These are phyloP conservation scores for Pichia membranifaciens DNA, from an alignment of 805 yeast species.

Conservation along the genomic window DNA sequence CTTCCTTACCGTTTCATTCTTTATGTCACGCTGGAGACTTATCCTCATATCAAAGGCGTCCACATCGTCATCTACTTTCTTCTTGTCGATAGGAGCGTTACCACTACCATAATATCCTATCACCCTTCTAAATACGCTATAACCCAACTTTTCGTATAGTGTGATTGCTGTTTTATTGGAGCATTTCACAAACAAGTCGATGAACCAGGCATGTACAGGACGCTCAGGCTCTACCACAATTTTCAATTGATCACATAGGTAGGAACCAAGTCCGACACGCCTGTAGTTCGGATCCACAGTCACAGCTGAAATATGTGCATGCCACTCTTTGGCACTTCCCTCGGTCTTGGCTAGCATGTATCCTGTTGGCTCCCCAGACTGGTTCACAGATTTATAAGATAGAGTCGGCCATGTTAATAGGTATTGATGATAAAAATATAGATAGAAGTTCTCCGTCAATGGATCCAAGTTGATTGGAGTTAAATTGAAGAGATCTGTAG, in stretches of 20 bases:
- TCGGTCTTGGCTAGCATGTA: slow-evolving; percentile 97
- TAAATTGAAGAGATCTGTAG: slow-evolving; percentile 70
- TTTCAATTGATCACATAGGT: slow-evolving; percentile 68
- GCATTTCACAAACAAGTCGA: slow-evolving; percentile 88
- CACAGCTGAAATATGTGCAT: slow-evolving; percentile 93
- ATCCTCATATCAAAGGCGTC: slow-evolving; percentile 91
- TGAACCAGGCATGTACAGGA: slow-evolving; percentile 75
- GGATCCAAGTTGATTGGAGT: slow-evolving; percentile 81
- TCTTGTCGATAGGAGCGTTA: slow-evolving; percentile 23
- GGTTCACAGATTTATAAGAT: slow-evolving; percentile 63
- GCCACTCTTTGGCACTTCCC: slow-evolving; percentile 84
- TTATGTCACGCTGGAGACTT: slow-evolving; percentile 50
- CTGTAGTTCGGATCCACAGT: slow-evolving; percentile 81
- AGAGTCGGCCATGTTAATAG: slow-evolving; percentile 82
- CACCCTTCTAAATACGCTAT: slow-evolving; percentile 78
- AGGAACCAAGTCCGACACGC: slow-evolving; percentile 79
- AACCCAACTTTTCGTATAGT: slow-evolving; percentile 82
- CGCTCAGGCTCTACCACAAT: slow-evolving; percentile 57
- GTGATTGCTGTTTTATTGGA: slow-evolving; percentile 75
- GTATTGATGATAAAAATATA: slow-evolving; percentile 79
- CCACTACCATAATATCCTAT: slow-evolving; percentile 71
- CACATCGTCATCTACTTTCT: slow-evolving; percentile 51
- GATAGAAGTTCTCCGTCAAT: slow-evolving; percentile 85
- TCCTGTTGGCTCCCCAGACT: slow-evolving; percentile 42
- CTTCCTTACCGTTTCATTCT: slow-evolving; percentile 45